Conservation (phyloP, 768 basidiomycete species). For the Tricholoma terreum region DNA sequence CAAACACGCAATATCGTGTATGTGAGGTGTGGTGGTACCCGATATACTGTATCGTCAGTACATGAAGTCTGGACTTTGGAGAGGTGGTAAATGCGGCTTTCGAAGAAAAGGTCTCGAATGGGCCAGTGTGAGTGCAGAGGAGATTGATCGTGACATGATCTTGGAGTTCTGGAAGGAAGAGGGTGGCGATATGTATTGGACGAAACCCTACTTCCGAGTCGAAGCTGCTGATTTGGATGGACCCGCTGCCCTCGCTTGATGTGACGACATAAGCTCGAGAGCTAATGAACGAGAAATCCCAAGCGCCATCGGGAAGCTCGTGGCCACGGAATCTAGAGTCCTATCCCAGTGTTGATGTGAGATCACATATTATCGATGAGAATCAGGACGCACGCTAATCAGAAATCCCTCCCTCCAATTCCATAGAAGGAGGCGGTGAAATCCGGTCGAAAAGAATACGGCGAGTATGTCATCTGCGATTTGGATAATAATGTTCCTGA, state of each 20-base stretch:
- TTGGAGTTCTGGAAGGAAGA: conserved; percentile 15
- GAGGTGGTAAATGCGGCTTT: conserved; percentile 21
- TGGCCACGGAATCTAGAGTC: conserved; percentile 3
- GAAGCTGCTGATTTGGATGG: conserved; percentile 44
- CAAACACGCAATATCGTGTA: conserved; percentile 7
- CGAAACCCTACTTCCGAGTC: conserved; percentile 6
- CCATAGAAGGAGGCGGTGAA: conserved; percentile 25
- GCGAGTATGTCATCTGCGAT: conserved; percentile 54
- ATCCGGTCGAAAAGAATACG: conserved; percentile 34
- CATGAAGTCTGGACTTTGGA: conserved; percentile 8
- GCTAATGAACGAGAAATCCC: conserved; percentile 48
- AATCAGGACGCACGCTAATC: conserved; percentile 5
- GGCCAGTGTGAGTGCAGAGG: conserved; percentile 30
- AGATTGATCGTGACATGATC: conserved; percentile 5
- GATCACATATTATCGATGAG: no score
- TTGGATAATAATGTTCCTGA: conserved; percentile 40
- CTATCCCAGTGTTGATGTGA: background rate
- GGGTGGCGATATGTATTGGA: conserved; percentile 8
- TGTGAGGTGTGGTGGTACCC: background rate
- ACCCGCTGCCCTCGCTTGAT: conserved; percentile 25
- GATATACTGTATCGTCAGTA: conserved; percentile 8
- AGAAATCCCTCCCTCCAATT: conserved; percentile 17
- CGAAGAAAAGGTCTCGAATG: conserved; percentile 23
- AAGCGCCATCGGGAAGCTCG: conserved; percentile 24
- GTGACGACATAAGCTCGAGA: conserved; percentile 44